Evolutionary conservation across 352 stramenopile genomes (phyloP), one percentile per base, ranked within the genome.

Genomic region (Phytophthora nicotianae): DNA sequence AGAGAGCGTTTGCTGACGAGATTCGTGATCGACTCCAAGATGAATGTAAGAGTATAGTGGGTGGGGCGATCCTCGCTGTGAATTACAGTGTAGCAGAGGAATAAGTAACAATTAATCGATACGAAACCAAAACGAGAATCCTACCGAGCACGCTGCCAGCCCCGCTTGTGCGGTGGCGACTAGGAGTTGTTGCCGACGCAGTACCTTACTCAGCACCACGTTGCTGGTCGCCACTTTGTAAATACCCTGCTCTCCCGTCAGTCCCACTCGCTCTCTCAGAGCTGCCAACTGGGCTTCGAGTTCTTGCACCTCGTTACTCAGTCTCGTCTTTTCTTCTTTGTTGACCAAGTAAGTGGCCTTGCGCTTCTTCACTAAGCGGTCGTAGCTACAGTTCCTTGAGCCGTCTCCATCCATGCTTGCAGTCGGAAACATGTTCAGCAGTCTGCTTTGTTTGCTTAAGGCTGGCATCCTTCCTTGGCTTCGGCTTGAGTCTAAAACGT

Each of bases 1-100:
- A 21, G 64, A 29, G 16, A 87, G 41, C 17, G 57, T 53, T 35
- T 53, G 64, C 20, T 63, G 68, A 3, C 77, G 77, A 4, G 57
- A 27, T 0, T 55, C 10, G 9, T 55, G 61, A 7, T 84, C 59
- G n/a, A 43, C 46, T 14, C 58, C 40, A 29, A 72, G 59, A 35
- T 67, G 59, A 24, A 67, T 67, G 46, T 57, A 67, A 17, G 59
- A 62, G 35, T 67, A 62, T 17, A 67, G 16, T 10, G 50, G 59
- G 10, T 41, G 52, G 35, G 50, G 59, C 14, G 52, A 52, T 42
- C 50, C 51, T 57, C 59, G 19, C 59, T 67, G 24, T 20, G 27
- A 13, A 33, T 17, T 32, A 48, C 20, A 51, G 26, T 35, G 27
- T 13, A 35, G n/a, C 46, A 41, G n/a, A 5, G 26, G 26, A 52